phyloP scores from a whole-genome alignment of 306 rosid genomes.

The Begonia loranthoides region DNA sequence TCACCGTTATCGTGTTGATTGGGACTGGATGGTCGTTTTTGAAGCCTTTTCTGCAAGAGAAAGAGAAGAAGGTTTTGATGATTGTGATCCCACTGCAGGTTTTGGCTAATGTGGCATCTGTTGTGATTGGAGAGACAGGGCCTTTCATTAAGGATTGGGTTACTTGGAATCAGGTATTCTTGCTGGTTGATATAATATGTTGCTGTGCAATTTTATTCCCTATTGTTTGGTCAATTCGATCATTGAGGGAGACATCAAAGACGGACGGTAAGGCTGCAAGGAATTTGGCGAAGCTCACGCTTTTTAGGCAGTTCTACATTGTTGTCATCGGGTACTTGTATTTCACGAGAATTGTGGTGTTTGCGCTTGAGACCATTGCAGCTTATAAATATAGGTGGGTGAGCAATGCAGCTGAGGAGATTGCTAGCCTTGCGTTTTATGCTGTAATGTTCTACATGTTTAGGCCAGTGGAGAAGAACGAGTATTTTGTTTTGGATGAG shows the following conservation, averaged over 20 bases:
- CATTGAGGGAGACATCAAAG: slow-evolving; percentile 5
- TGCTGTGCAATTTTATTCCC: slow-evolving; percentile 10
- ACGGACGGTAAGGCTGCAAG: slow-evolving; percentile 10
- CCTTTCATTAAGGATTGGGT: slow-evolving; percentile 2
- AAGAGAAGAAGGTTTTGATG: slow-evolving; percentile 11
- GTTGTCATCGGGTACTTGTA: slow-evolving; percentile 10
- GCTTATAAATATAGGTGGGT: slow-evolving; percentile 6
- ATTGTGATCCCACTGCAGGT: slow-evolving; percentile 8
- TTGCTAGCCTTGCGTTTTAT: slow-evolving; percentile 8
- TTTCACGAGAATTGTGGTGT: slow-evolving; percentile 4
- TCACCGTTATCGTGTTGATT: slow-evolving; percentile 10
- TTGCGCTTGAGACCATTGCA: not conserved
- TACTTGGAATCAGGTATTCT: slow-evolving; percentile 6
- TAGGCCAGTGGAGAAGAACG: slow-evolving; percentile 5
- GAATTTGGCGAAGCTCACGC: slow-evolving; percentile 3
- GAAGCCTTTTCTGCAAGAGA: slow-evolving; percentile 10
- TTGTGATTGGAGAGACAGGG: slow-evolving; percentile 4
- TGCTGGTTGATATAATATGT: slow-evolving; percentile 7
- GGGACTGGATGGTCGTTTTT: slow-evolving; percentile 10
- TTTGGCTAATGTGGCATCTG: slow-evolving; percentile 6
- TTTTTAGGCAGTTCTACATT: slow-evolving; percentile 5
- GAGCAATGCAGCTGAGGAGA: slow-evolving; percentile 2
- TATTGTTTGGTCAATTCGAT: slow-evolving; percentile 4
- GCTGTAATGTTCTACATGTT: slow-evolving; percentile 4
- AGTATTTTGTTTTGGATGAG: not conserved